Base-by-base conservation (phyloP, 2,329 filamentous ascomycete species). In the Penicillium sp. region DNA sequence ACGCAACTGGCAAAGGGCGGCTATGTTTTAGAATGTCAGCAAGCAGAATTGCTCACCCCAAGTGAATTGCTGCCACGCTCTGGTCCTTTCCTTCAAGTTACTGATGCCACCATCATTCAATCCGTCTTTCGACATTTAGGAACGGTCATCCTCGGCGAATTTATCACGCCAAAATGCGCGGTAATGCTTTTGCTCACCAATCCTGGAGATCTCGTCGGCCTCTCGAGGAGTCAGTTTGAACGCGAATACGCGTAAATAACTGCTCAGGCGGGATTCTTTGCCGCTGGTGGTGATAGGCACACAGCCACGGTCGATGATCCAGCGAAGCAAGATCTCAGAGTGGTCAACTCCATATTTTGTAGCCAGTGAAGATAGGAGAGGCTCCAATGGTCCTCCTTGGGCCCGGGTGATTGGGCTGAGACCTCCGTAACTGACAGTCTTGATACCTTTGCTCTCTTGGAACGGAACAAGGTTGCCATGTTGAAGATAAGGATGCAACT, bases 301-400 rank as follows among this genome's bases (percentile, higher is more conserved):
- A 49, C 79, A 65, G 19, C 80, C 80, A 58, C 81, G 80, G 56
- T 85, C 81, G 42, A 85, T 75, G 41, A 75, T 78, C 80, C 81
- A 86, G 43, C 82, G 69, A 46, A 85, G 60, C 42, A 75, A 67
- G 45, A 84, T 76, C 64, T 84, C 80, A 1, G 73, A 77, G 40
- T 79, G 75, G 44, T 64, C 75, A 37, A 84, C 81, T 0, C 73
- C 79, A 61, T 85, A 84, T 65, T 84, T 85, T 62, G 78, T 78
- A n/a, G 78, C 74, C 50, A 84, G 62, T 2, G 61, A 62, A 0
- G 72, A 70, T 36, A 83, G 63, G n/a, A 77, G 64, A 4, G 72
- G 70, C 51, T 83, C 80, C 2, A 80, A 64, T 0, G 81, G 81
- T 0, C 81, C 82, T 1, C 75, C 77, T 12, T 72, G 72, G 0